A percentile compares a stretch with the other conserved stretches of the same genome.
These are phyloP conservation scores for Ascochyta pisi DNA, from an alignment of 2,329 filamentous ascomycete genomes.

Conservation along the genomic window DNA sequence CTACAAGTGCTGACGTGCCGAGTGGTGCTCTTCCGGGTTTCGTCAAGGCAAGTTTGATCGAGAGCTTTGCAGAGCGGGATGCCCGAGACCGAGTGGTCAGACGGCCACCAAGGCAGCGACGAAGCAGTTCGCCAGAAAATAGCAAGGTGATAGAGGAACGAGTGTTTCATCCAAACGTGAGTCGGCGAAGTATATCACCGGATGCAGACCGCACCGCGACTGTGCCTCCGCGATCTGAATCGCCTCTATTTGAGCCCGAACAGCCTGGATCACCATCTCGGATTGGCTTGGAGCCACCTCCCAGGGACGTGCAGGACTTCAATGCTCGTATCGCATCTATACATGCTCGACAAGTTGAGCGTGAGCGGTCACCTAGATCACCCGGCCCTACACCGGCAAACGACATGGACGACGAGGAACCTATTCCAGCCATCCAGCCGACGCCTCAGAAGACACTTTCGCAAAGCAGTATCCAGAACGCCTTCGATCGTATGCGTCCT, in stretches of 20 bases:
- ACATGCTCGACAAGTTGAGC: slow-evolving; percentile 29
- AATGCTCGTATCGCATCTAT: slow-evolving; percentile 49
- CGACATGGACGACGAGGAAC: slow-evolving; percentile 27
- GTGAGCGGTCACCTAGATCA: slow-evolving; percentile 17
- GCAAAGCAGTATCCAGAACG: slow-evolving; percentile 60
- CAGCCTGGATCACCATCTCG: slow-evolving; percentile 9
- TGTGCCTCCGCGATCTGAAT: slow-evolving; percentile 16
- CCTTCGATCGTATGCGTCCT: slow-evolving; percentile 69
- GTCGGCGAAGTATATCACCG: neutral
- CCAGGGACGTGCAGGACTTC: slow-evolving; percentile 48
- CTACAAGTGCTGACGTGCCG: neutral
- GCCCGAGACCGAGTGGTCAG: slow-evolving; percentile 27
- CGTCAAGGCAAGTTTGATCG: slow-evolving; percentile 44
- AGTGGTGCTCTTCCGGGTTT: slow-evolving; percentile 28
- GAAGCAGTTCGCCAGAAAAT: slow-evolving; percentile 16
- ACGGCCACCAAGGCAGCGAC: slow-evolving; percentile 16
- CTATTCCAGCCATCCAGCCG: slow-evolving; percentile 39
- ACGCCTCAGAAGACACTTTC: slow-evolving; percentile 44
- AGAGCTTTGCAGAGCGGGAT: slow-evolving; percentile 42
- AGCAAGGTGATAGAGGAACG: slow-evolving; percentile 14
- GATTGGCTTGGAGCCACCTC: slow-evolving; percentile 13
- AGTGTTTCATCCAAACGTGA: neutral
- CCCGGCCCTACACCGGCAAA: slow-evolving; percentile 13
- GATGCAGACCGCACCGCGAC: neutral
- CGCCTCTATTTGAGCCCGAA: slow-evolving; percentile 36